Evolutionary conservation across 2,329 filamentous ascomycete genomes (phyloP), one percentile per base, ranked within the genome.

Genomic region (Hymenoscyphus linearis): DNA sequence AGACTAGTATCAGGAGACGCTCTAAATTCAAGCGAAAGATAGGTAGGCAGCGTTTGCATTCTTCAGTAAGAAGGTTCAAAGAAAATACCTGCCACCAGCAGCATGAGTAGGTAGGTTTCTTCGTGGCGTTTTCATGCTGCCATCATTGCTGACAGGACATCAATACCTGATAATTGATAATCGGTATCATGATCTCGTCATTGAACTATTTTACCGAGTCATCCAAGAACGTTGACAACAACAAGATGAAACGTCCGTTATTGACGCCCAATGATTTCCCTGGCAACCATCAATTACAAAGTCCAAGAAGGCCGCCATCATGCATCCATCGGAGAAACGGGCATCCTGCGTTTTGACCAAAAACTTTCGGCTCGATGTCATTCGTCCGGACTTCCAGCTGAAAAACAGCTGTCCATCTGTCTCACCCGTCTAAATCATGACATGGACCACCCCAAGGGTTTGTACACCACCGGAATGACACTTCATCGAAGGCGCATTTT

Each of bases 331-430:
- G 40, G 40, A 22, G n/a, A 10, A 18, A n/a, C 18, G 18, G 44
- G 13, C 18, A 50, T 50, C 44, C 37, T 22, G 44, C 18, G 44
- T 50, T 47, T 25, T 47, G n/a, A 25, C 40, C n/a, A 47, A 7
- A 47, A 50, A 18, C 25, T 25, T 22, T 50, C 18, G 44, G 44
- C n/a, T 25, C 44, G 18, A 18, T 50, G 22, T 50, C 18, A 50
- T 50, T 50, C 44, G 44, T 50, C 44, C 44, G 44, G 44, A 50
- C 44, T 50, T 50, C 44, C 44, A 50, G 44, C 44, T 50, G 44
- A 50, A 47, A 50, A 50, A 31, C 31, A 31, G 10, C 44, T 50
- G 18, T 25, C 40, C 12, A 13, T 47, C 40, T 47, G 40, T 47
- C 12, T 50, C 44, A 50, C 44, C 31, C 18, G 2, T 25, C 44